Evolutionary conservation across 2,329 filamentous ascomycete species (phyloP), one percentile per base, ranked within the genome.

Genomic region (Fusarium nanum): DNA sequence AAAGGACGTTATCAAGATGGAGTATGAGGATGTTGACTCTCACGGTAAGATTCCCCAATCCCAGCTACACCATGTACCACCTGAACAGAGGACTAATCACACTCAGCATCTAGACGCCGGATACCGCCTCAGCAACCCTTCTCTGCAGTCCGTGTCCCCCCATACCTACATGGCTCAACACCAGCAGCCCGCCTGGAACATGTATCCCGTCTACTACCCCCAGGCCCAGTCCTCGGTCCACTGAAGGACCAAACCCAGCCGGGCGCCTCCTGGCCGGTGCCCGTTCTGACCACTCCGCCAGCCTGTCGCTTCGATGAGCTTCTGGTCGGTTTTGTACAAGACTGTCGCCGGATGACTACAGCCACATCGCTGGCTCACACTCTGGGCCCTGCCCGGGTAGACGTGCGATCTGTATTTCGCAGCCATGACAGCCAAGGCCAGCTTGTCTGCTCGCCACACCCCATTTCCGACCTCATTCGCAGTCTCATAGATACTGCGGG

Each of bases 1-100:
- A 67, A 79, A 79, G 70, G 77, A 80, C 18, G 75, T 80, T 55
- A 75, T 80, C 67, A 82, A 82, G 76, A 76, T 80, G 63, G 80
- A 83, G 62, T 82, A 78, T 49, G 80, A 82, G 22, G 81, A 83
- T 46, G 72, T 78, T 52, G 78, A 78, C 34, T 70, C 68, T 60
- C 75, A 76, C 66, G 76, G 76, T 77, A 76, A 56, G 76, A 60
- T 57, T 45, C 30, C 48, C 64, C 52, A 57, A 41, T 41, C 28
- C 22, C 45, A 56, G 23, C 49, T 54, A 23, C 41, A 28, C 34
- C 14, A 23, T 34, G 18, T 47, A 32, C 28, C 32, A 30, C 49
- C 20, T 27, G 52, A 45, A 52, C 52, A 70, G 45, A 73, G 76
- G 70, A 71, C 75, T 78, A 77, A 76, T 69, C 68, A 74, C 70